Conservation (phyloP, 2,329 filamentous ascomycete species). For the Paecilomyces sp. region DNA sequence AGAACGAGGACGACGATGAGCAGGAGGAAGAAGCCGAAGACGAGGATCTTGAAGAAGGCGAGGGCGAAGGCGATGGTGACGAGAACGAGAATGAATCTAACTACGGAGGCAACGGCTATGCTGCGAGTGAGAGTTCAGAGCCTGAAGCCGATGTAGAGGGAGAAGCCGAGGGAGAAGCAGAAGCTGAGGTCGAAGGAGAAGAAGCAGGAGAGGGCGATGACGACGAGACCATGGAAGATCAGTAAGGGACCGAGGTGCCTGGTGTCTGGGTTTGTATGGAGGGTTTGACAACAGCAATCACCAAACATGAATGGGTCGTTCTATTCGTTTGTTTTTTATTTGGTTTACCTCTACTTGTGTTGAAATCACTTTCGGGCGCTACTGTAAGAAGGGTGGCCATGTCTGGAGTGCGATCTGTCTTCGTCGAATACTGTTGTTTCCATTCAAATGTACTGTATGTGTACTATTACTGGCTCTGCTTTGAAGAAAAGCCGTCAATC, state of each 20-base stretch:
- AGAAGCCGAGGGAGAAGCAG: slow-evolving; percentile 16
- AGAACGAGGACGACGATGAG: slow-evolving; percentile 7
- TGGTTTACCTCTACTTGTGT: not conserved
- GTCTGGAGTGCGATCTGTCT: not conserved
- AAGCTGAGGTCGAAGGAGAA: slow-evolving; percentile 11
- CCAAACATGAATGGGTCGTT: slow-evolving; percentile 2
- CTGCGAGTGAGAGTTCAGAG: slow-evolving; percentile 18
- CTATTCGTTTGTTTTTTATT: slow-evolving; percentile 1
- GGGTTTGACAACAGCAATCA: not conserved
- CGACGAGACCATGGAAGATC: slow-evolving; percentile 20
- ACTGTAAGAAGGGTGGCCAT: not conserved
- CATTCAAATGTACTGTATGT: not conserved
- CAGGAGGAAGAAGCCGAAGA: slow-evolving; percentile 22
- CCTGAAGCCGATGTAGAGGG: slow-evolving; percentile 8
- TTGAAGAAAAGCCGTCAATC: not conserved
- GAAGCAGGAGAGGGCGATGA: slow-evolving; percentile 3
- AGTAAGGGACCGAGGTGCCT: slow-evolving; percentile 4
- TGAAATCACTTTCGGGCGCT: not conserved
- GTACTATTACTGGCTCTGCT: not conserved
- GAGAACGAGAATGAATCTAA: slow-evolving; percentile 25
- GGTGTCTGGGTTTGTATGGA: slow-evolving; percentile 5
- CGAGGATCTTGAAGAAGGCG: slow-evolving; percentile 28
- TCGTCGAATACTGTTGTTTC: not conserved
- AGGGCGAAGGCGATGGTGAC: slow-evolving; percentile 17
- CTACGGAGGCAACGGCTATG: slow-evolving; percentile 24